Conservation (phyloP, 2,329 filamentous ascomycete species). For the Arthroderma sp. region DNA sequence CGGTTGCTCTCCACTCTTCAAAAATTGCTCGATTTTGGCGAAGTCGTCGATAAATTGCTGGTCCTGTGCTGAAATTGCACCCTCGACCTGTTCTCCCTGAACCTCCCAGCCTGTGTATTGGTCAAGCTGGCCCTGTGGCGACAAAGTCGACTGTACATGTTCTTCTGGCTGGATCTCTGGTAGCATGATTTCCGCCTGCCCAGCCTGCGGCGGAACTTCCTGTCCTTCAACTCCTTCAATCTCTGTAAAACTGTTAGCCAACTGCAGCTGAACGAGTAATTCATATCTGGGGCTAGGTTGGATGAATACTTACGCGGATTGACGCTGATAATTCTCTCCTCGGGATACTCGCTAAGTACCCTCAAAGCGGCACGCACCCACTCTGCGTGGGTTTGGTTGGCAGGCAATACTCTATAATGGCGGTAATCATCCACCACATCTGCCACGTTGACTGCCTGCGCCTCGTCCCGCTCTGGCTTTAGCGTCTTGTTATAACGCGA, state of each 20-base stretch:
- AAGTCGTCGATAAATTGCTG: conserved; percentile 2
- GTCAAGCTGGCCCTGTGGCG: too few relatives aligned
- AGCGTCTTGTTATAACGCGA: conserved; percentile 12
- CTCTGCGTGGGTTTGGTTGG: not conserved
- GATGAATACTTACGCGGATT: conserved; percentile 2
- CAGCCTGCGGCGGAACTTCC: too few relatives aligned
- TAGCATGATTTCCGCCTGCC: too few relatives aligned
- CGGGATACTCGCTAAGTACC: not conserved
- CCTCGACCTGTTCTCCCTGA: not conserved
- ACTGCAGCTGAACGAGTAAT: too few relatives aligned
- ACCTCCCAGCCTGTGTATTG: too few relatives aligned
- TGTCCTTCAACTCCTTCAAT: too few relatives aligned
- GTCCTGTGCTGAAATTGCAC: conserved; percentile 1
- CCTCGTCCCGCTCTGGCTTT: conserved; percentile 1
- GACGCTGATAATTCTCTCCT: not conserved
- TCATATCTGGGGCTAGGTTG: too few relatives aligned
- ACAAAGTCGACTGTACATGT: too few relatives aligned
- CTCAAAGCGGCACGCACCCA: conserved; percentile 1
- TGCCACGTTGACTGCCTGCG: conserved; percentile 1
- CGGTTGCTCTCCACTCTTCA: not conserved
- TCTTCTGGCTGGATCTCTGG: too few relatives aligned
- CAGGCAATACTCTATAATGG: conserved; percentile 1
- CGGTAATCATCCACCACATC: conserved; percentile 10
- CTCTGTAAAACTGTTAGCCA: too few relatives aligned
- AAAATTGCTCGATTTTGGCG: not conserved